Evolutionary conservation across 176 grass and related monocot genomes (phyloP).

Genomic region (Carex scoparia): DNA sequence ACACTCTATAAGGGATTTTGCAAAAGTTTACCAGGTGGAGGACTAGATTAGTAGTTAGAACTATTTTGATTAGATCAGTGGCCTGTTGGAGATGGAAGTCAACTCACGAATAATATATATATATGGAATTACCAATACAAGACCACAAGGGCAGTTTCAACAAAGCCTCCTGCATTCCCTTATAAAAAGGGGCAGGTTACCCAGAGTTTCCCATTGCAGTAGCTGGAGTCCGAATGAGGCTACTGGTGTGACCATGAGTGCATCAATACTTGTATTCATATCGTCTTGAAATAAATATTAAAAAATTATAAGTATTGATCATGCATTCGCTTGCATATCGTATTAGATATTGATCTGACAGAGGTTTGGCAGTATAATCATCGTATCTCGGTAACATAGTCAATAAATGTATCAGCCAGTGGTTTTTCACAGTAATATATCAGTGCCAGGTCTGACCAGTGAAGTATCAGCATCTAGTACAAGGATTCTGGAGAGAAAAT

Average conservation of each 20-base stretch:
- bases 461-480: neutral
- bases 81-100: too few relatives aligned
- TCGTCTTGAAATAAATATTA: neutral
- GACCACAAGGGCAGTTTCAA: neutral
- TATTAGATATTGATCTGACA: neutral
- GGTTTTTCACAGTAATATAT: neutral
- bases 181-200: neutral
- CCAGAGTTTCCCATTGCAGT: neutral
- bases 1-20: too few relatives aligned
- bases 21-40: too few relatives aligned
- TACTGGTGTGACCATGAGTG: neutral
- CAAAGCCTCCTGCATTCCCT: neutral
- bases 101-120: too few relatives aligned
- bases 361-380: neutral
- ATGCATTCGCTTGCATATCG: neutral
- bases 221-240: neutral
- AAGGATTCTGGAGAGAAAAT: neutral
- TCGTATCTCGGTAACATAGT: neutral
- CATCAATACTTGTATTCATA: neutral
- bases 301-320: neutral
- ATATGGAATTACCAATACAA: neutral
- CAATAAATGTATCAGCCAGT: neutral
- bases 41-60: too few relatives aligned
- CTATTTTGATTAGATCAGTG: too few relatives aligned
- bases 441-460: neutral